phyloP scores from a whole-genome alignment of 306 rosid species.

The Dryas drummondii region DNA sequence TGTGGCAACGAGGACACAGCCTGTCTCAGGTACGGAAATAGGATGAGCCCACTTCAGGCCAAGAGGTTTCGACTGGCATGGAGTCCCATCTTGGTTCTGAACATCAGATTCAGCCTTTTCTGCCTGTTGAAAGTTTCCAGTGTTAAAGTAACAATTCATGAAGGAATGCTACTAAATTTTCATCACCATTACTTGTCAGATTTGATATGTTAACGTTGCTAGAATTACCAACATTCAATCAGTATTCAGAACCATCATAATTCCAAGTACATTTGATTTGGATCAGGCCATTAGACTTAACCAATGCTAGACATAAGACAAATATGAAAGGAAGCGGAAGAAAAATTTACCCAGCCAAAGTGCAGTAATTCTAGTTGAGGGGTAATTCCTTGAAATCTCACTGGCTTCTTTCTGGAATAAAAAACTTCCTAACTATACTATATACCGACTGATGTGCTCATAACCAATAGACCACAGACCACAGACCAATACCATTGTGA shows the following conservation, averaged over 20 bases:
- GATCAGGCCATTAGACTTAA: background rate
- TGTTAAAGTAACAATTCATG: constrained; percentile 9
- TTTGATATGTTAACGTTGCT: constrained; percentile 10
- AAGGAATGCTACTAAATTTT: constrained; percentile 4
- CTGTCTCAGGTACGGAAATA: constrained; percentile 85
- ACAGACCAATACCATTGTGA: background rate
- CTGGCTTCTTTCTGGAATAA: background rate
- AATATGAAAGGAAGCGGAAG: background rate
- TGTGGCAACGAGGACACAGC: constrained; percentile 93
- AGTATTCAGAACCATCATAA: background rate
- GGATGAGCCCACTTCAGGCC: constrained; percentile 96
- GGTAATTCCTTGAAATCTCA: background rate
- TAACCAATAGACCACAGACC: background rate
- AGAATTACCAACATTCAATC: constrained; percentile 2
- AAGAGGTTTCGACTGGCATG: constrained; percentile 51
- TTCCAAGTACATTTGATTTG: background rate
- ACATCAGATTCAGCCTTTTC: constrained; percentile 54
- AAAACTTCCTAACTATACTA: background rate
- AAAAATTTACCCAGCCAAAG: background rate
- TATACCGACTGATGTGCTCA: background rate
- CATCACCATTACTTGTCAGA: constrained; percentile 16
- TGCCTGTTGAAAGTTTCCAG: constrained; percentile 50
- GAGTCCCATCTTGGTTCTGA: constrained; percentile 41
- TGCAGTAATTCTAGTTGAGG: background rate
- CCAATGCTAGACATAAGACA: background rate